A percentile compares a stretch with the other conserved stretches of the same genome.
Conservation (phyloP, 441 rosid species). For the Bruguiera hainesii region DNA sequence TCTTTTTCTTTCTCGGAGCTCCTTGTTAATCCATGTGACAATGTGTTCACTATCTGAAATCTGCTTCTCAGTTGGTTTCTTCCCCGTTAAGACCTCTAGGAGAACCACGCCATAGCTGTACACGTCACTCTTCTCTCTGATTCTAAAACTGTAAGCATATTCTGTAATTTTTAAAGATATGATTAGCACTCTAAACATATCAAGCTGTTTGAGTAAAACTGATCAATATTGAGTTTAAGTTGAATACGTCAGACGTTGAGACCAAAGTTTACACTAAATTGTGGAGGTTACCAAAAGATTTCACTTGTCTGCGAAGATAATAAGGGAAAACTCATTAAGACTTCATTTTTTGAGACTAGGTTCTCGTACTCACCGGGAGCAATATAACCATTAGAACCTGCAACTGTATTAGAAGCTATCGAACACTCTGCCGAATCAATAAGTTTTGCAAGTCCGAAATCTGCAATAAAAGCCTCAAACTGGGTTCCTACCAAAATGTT, state of each 20-base stretch:
- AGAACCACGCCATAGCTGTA: slow-evolving; percentile 87
- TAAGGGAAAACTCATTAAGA: slow-evolving; percentile 29
- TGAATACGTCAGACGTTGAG: too few relatives aligned
- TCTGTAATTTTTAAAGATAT: slow-evolving; percentile 35
- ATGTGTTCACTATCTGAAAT: slow-evolving; percentile 71
- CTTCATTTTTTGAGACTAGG: slow-evolving; percentile 28
- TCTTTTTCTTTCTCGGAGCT: slow-evolving; percentile 49
- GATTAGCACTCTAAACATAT: background rate
- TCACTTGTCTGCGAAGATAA: background rate
- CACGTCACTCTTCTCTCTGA: slow-evolving; percentile 82
- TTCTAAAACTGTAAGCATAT: slow-evolving; percentile 67
- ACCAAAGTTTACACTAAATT: too few relatives aligned
- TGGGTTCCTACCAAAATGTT: slow-evolving; percentile 66
- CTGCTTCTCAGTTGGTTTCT: slow-evolving; percentile 53
- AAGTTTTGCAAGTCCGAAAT: slow-evolving; percentile 69
- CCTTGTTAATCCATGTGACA: slow-evolving; percentile 70
- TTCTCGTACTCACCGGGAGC: slow-evolving; percentile 55
- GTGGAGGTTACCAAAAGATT: too few relatives aligned
- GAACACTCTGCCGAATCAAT: slow-evolving; percentile 48
- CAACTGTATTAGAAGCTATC: slow-evolving; percentile 40
- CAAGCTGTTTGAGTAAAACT: too few relatives aligned
- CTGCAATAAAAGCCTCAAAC: slow-evolving; percentile 62
- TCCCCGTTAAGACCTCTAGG: slow-evolving; percentile 75
- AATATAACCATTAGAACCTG: slow-evolving; percentile 76
- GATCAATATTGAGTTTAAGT: too few relatives aligned